Evolutionary conservation across 1,284 basidiomycete genomes (phyloP).

Genomic region (Albatrellus sp.): DNA sequence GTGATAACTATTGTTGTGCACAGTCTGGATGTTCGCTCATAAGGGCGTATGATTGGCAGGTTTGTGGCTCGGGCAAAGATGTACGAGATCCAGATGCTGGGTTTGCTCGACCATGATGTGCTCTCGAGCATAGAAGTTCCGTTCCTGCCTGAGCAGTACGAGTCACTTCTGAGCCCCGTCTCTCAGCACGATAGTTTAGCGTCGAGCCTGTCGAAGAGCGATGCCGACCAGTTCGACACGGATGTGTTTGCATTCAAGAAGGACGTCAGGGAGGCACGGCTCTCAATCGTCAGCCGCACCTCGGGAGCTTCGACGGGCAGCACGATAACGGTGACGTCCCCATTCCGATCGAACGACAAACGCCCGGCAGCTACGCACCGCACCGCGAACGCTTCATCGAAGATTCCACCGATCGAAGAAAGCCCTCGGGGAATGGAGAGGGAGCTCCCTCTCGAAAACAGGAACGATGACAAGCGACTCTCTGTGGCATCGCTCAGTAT

Average conservation of each 20-base stretch:
- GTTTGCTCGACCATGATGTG: slow-evolving; percentile 81
- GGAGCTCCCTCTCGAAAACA: slow-evolving; percentile 35
- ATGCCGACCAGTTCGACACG: slow-evolving; percentile 61
- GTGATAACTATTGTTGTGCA: slow-evolving; percentile 20
- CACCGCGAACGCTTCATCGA: slow-evolving; percentile 28
- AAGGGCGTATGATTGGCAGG: slow-evolving; percentile 22
- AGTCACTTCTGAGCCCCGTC: slow-evolving; percentile 10
- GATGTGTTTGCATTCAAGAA: slow-evolving; percentile 43
- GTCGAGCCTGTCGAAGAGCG: slow-evolving; percentile 23
- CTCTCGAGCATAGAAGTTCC: slow-evolving; percentile 79
- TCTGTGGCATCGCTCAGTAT: slow-evolving; percentile 13
- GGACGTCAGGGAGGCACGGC: slow-evolving; percentile 22
- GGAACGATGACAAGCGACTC: slow-evolving; percentile 20
- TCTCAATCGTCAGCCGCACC: slow-evolving; percentile 20
- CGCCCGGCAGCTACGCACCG: slow-evolving; percentile 27
- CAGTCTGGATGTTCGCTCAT: not conserved
- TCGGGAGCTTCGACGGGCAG: slow-evolving; percentile 26
- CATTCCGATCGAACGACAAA: slow-evolving; percentile 24
- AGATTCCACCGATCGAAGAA: slow-evolving; percentile 56
- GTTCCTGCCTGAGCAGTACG: slow-evolving; percentile 36
- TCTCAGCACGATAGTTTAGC: slow-evolving; percentile 11
- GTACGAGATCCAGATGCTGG: slow-evolving; percentile 91
- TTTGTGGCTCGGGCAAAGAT: slow-evolving; percentile 88
- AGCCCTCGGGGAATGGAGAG: slow-evolving; percentile 38
- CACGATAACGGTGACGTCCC: slow-evolving; percentile 20